Base-by-base conservation (phyloP, 352 stramenopile genomes). In the Phytophthora nicotianae region DNA sequence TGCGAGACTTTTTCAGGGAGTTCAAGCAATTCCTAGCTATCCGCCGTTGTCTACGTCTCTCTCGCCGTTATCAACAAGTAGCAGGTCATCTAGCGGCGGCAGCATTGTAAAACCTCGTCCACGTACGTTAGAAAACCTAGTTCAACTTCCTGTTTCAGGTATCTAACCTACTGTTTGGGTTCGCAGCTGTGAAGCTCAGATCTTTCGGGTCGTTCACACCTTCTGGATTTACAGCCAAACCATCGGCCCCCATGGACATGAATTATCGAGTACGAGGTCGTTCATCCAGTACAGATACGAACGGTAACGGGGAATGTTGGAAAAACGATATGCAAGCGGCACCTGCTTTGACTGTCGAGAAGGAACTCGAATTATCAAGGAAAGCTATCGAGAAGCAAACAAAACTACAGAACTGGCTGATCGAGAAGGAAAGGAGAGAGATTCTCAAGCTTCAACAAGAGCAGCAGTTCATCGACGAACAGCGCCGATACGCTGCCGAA, bases 361-460 rank as follows among this genome's bases (percentile, higher is more conserved):
- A 83, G 47, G 77, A 90, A 56, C 65, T 93, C 16, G 81, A 88
- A 50, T 41, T 75, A 10, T 86, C 80, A 5, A 82, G 83, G 19
- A 91, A 95, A 42, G 88, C 88, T 14, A 95, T 97, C 55, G 87
- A 93, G 58, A 96, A 96, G 72, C 88, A 97, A 51, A 82, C 86
- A 2, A 96, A 96, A 45, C 62, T 97, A 23, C 88, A 96, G 47
- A 91, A 86, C 29, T 97, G 89, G 89, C 71, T 97, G 17, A 74
- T 93, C 14, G 83, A 96, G 51, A 97, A 97, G 51, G 91, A 97
- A 57, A 77, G 83, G 26, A 79, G 83, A 38, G 87, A 96, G 56
- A 68, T 96, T 50, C 65, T 91, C 27, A 89, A 90, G 58, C 74
- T 96, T 20, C 78, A 95, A 26, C 74, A 85, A 38, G 86, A 97